Conservation (phyloP, 208 protist genomes). For the Balamuthia mandrillaris region DNA sequence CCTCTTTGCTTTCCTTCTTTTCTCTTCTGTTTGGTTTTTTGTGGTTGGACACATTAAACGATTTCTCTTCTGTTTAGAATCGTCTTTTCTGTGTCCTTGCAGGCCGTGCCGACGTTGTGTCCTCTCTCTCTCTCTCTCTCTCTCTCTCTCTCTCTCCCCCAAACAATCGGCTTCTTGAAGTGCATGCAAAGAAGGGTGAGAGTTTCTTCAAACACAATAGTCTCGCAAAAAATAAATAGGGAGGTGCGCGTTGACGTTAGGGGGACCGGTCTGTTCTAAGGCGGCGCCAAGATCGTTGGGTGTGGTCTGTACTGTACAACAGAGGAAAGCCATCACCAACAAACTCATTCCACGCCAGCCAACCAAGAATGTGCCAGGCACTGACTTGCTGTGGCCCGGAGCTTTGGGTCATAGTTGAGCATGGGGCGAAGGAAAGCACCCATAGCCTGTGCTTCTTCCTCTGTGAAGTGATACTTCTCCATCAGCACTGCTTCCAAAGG, state of each 20-base stretch:
- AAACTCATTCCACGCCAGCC: neutral
- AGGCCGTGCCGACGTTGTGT: too few species aligned
- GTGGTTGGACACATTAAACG: too few species aligned
- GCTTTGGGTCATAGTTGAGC: conserved; percentile 83
- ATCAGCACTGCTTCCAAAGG: conserved; percentile 75
- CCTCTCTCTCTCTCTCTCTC: too few species aligned
- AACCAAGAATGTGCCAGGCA: neutral
- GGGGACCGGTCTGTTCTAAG: too few species aligned
- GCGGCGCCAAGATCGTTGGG: too few species aligned
- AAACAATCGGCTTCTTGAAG: too few species aligned
- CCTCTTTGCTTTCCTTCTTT: too few species aligned
- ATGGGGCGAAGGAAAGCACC: conserved; percentile 90
- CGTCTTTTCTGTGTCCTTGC: too few species aligned
- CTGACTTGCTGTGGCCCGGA: conserved; percentile 76
- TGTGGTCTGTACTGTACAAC: neutral
- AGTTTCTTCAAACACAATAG: neutral
- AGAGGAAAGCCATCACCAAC: neutral
- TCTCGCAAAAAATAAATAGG: neutral
- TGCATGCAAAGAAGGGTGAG: neutral
- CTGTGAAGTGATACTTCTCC: conserved; percentile 85
- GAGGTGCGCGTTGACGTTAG: neutral
- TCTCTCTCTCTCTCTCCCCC: too few species aligned
- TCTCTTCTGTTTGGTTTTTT: too few species aligned
- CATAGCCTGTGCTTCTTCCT: conserved; percentile 83
- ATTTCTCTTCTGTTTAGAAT: too few species aligned